A percentile compares a stretch with the other conserved stretches of the same genome.
phyloP scores from a whole-genome alignment of 495 filamentous ascomycete genomes.

The Penicillium chermesinum region DNA sequence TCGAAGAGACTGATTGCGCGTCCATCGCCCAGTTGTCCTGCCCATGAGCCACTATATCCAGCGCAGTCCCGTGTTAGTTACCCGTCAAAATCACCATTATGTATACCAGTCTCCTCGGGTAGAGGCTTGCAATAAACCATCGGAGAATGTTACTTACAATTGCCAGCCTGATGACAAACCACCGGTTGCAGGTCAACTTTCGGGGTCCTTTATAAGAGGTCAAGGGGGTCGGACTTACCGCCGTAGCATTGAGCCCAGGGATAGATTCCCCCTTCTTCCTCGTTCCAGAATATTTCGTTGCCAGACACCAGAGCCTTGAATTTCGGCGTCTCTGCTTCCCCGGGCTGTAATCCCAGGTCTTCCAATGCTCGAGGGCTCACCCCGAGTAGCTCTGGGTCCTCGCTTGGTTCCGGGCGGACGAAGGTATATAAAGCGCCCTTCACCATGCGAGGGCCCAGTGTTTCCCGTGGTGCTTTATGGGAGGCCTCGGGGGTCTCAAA shows the following conservation, averaged over 20 bases:
- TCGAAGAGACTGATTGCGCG: slow-evolving; percentile 93
- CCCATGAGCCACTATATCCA: slow-evolving; percentile 67
- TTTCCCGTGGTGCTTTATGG: slow-evolving; percentile 68
- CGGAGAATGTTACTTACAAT: slow-evolving; percentile 38
- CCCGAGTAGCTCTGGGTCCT: slow-evolving; percentile 71
- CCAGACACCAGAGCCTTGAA: slow-evolving; percentile 75
- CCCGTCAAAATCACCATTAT: no score
- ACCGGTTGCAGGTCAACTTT: not conserved
- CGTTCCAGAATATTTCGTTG: slow-evolving; percentile 61
- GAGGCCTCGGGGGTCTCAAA: slow-evolving; percentile 79
- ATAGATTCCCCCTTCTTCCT: slow-evolving; percentile 67
- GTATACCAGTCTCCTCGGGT: no score
- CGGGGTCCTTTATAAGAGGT: no score
- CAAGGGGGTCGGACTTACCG: slow-evolving; percentile 39
- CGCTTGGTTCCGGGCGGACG: slow-evolving; percentile 69
- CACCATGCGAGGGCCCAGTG: slow-evolving; percentile 77
- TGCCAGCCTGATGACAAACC: slow-evolving; percentile 43
- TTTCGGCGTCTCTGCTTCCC: slow-evolving; percentile 63
- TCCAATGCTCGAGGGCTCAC: slow-evolving; percentile 70
- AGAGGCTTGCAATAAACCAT: not conserved
- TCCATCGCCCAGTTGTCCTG: slow-evolving; percentile 91
- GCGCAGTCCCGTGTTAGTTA: slow-evolving; percentile 15
- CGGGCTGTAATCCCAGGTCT: slow-evolving; percentile 66
- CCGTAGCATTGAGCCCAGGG: slow-evolving; percentile 99
- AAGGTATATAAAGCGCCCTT: slow-evolving; percentile 84